These are phyloP conservation scores for Helotiales sp. DNA, from an alignment of 2,329 filamentous ascomycete species.

Conservation along the genomic window DNA sequence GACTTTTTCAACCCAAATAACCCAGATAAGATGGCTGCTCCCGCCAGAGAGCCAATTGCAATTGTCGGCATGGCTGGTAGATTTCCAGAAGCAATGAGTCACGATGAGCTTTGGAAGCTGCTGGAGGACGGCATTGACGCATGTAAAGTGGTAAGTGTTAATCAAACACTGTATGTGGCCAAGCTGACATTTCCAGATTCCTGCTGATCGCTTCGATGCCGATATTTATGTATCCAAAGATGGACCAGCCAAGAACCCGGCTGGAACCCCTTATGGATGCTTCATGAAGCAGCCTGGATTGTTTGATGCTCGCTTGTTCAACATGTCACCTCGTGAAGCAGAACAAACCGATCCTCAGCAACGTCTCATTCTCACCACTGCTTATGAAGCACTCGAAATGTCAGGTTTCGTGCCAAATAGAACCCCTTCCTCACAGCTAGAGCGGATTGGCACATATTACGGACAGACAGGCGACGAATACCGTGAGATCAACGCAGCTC, in stretches of 20 bases:
- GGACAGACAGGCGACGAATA: constrained; percentile 25
- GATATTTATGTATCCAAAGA: constrained; percentile 69
- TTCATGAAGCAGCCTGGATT: constrained; percentile 68
- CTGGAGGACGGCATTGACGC: not conserved
- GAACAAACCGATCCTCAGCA: constrained; percentile 79
- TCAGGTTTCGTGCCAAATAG: constrained; percentile 61
- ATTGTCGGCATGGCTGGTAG: not conserved
- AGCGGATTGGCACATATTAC: constrained; percentile 25
- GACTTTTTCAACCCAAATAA: not conserved
- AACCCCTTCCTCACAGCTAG: constrained; percentile 40
- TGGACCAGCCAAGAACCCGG: constrained; percentile 72
- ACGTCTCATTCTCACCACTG: constrained; percentile 64
- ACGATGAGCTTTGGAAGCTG: not conserved
- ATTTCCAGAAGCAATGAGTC: not conserved
- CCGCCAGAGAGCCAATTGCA: not conserved
- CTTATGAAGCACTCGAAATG: constrained; percentile 79
- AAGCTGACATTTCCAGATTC: not conserved
- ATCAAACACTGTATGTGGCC: not conserved
- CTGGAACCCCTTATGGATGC: constrained; percentile 72
- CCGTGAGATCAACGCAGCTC: constrained; percentile 21
- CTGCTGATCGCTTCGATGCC: constrained; percentile 54
- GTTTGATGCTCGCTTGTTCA: constrained; percentile 82
- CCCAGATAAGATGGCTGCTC: not conserved
- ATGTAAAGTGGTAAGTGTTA: not conserved
- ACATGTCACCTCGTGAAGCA: constrained; percentile 79